phyloP scores from a whole-genome alignment of 306 rosid species.

The Vigna hirtella region DNA sequence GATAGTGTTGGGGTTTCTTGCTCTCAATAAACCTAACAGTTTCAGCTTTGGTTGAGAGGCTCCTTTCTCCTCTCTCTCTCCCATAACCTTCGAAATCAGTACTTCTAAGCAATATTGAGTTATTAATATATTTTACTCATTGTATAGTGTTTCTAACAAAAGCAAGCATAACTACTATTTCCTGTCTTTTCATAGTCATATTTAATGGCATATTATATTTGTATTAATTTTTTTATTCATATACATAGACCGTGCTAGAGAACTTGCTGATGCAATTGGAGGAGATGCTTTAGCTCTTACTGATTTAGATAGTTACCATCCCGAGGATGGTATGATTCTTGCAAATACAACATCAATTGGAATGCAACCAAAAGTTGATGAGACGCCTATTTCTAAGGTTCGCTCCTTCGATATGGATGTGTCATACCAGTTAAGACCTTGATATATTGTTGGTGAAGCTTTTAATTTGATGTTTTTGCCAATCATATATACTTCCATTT shows the following conservation, averaged over 20 bases:
- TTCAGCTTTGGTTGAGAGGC: too few species aligned
- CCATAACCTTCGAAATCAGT: background rate
- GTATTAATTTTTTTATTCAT: constrained; percentile 38
- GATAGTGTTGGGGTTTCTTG: too few species aligned
- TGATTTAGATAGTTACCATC: constrained; percentile 74
- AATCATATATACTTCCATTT: constrained; percentile 11
- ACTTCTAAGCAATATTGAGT: background rate
- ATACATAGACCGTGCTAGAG: constrained; percentile 79
- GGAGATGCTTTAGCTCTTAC: constrained; percentile 82
- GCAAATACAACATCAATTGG: constrained; percentile 94
- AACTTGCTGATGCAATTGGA: constrained; percentile 79
- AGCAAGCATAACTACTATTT: constrained; percentile 22
- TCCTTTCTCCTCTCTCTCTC: too few species aligned
- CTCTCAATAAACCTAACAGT: too few species aligned
- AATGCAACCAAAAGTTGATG: constrained; percentile 91
- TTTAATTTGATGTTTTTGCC: constrained; percentile 31
- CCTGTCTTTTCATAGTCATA: background rate
- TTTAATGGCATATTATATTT: constrained; percentile 38
- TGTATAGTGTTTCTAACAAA: constrained; percentile 35
- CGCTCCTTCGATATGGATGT: constrained; percentile 36
- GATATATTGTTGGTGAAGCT: constrained; percentile 19
- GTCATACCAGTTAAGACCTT: constrained; percentile 6
- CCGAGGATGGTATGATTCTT: constrained; percentile 92
- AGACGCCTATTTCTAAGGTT: constrained; percentile 90
- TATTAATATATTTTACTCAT: background rate